phyloP scores from a whole-genome alignment of 805 yeast species.

The Hyphopichia homilentoma region DNA sequence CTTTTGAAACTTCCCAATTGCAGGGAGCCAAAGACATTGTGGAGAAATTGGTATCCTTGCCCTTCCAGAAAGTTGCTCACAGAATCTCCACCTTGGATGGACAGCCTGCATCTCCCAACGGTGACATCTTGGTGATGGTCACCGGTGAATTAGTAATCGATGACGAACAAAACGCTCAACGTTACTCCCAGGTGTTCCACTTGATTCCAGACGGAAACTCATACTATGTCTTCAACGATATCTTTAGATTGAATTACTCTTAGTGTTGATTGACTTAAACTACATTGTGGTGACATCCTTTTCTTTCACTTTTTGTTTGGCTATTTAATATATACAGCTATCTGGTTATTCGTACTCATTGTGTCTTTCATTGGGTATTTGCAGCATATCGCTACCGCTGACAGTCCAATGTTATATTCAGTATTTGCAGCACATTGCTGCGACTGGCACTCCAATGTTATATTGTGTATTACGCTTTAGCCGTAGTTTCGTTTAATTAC shows the following conservation, averaged over 20 bases:
- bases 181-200: constrained; percentile 97
- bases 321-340: neutral
- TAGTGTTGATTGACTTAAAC: constrained; percentile 20
- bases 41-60: constrained; percentile 84
- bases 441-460: too few species aligned
- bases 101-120: constrained; percentile 91
- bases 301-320: too few species aligned
- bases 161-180: constrained; percentile 92
- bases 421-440: too few species aligned
- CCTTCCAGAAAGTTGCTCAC: constrained; percentile 91
- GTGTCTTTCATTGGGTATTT: too few species aligned
- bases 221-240: constrained; percentile 93
- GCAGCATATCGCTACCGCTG: too few species aligned
- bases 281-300: too few species aligned
- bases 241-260: constrained; percentile 91
- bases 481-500: too few species aligned
- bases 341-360: neutral
- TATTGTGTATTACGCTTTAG: too few species aligned
- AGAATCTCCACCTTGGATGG: constrained; percentile 94
- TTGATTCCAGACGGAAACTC: constrained; percentile 88
- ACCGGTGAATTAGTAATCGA: constrained; percentile 93
- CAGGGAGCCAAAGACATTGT: constrained; percentile 94
- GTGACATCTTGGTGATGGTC: constrained; percentile 94
- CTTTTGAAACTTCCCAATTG: constrained; percentile 89
- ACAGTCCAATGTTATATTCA: too few species aligned